Base-by-base conservation (phyloP, 2,329 filamentous ascomycete genomes). In the Xylariaceae sp. region DNA sequence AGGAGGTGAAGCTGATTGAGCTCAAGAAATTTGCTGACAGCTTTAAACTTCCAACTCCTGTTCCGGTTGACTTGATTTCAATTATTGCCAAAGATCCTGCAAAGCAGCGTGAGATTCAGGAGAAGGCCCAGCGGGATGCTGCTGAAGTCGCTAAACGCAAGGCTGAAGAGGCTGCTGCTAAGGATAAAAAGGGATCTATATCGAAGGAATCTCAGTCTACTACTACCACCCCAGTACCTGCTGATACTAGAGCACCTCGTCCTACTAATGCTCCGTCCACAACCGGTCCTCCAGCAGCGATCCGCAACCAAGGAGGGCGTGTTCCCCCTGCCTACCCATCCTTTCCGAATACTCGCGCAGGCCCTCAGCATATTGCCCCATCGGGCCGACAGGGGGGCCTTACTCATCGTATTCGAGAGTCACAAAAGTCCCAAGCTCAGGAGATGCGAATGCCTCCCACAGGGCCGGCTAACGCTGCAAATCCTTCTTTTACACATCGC, bases 11-110 rank as follows among this genome's bases (percentile, higher is more conserved):
- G 73, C 73, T 99, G 57, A 96, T 91, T 55, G 94, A 99, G 73
- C 76, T 99, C 53, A 95, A 94, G 79, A 96, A 93, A 68, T 99
- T 99, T 72, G 91, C 94, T 1, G 84, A 87, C 63, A 94, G 84
- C 69, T 99, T 99, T 80, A 97, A 97, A 75, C 82, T 99, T 15
- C 88, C 89, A 43, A 97, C 93, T 2, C 92, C 92, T 5, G 92
- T 99, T 9, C 94, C 94, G 1, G 86, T 84, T 45, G 94, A 99
- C 72, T 76, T 99, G 29, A 92, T 99, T 23, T 88, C 91, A 1
- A 99, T 99, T 62, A 88, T 99, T 56, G 93, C 94, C 53, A 99
- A 97, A 71, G 94, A 99, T 69, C 92, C 92, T n/a, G 82, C 79
- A 39, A 99, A 97, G 76, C 94, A 97, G 73, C 86, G 92, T 66